Base-by-base conservation (phyloP, 106 monocot genomes). In the Gastrodia elata region DNA sequence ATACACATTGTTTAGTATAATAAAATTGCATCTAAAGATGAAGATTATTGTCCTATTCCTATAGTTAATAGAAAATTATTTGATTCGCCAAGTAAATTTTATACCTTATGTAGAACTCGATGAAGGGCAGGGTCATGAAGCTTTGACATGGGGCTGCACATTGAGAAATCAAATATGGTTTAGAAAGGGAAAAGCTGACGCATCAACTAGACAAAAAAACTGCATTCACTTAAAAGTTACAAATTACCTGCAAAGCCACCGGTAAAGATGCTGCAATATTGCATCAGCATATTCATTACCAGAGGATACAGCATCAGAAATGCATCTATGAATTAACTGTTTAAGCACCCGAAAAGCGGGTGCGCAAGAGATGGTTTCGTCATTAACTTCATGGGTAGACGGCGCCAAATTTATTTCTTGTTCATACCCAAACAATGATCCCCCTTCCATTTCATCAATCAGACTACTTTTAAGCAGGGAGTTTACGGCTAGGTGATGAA, bases 121-220 rank as follows among this genome's bases (percentile, higher is more conserved):
- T 96, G 96, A 75, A 96, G 87, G 64, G 92, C 83, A 71, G 96
- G 96, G 73, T 96, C 92, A 84, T 96, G 96, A 74, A 96, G 92
- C 81, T 92, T 92, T 40, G 96, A 92, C 28, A 73, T 37, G n/a
- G 96, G 92, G 77, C 96, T 96, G 89, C 68, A 75, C 76, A 59
- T 39, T 13, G 40, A 8, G 68, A 8, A 49, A 10, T 26, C 24
- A 61, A 1, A 78, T 16, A 71, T n/a, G 65, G 11, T 72, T 72
- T 70, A 80, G 77, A 38, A 33, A 37, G 6, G 34, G 46, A 26
- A 44, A 37, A 14, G 43, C 38, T 27, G 18, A 11, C 11, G 38
- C 22, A 67, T 36, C 2, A 38, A 67, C 38, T 67, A 38, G 11
- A 67, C 18, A 67, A 58, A 39, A 67, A 13, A 38, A 55, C 56